A percentile compares a stretch with the other conserved stretches of the same genome.
phyloP scores from a whole-genome alignment of 208 protist genomes.

The Naegleria gruberi region DNA sequence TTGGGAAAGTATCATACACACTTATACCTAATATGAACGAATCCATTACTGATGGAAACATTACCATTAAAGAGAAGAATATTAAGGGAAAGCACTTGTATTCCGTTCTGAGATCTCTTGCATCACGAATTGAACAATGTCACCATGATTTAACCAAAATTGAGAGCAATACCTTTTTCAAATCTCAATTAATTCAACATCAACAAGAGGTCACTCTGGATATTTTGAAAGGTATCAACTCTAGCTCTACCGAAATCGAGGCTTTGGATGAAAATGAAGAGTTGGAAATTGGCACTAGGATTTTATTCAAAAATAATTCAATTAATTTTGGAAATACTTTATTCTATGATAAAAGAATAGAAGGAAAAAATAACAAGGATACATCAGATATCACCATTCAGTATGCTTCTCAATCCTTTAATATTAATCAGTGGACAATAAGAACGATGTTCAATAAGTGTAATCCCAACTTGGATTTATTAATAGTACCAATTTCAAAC shows the following conservation, averaged over 20 bases:
- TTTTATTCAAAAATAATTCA: background rate
- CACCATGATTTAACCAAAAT: background rate
- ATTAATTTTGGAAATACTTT: background rate
- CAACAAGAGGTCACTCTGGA: background rate
- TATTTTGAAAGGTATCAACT: background rate
- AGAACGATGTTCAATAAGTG: background rate
- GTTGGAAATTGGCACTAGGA: background rate
- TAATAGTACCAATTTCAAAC: background rate
- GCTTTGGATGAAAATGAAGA: background rate
- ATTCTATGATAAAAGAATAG: background rate
- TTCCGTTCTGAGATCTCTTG: background rate
- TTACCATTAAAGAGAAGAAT: background rate
- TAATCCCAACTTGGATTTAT: background rate
- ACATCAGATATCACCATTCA: background rate
- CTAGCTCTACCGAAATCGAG: background rate
- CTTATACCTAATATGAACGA: background rate
- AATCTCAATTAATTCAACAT: background rate
- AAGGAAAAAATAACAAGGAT: background rate
- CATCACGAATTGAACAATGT: background rate
- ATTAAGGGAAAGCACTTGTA: no score
- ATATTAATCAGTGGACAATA: background rate
- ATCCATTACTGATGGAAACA: background rate
- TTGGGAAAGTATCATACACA: background rate
- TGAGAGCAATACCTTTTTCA: background rate
- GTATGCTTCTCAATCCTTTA: background rate